A percentile compares a stretch with the other conserved stretches of the same genome.
Evolutionary conservation across 306 rosid genomes (phyloP).

Genomic region (Quercus rubra): DNA sequence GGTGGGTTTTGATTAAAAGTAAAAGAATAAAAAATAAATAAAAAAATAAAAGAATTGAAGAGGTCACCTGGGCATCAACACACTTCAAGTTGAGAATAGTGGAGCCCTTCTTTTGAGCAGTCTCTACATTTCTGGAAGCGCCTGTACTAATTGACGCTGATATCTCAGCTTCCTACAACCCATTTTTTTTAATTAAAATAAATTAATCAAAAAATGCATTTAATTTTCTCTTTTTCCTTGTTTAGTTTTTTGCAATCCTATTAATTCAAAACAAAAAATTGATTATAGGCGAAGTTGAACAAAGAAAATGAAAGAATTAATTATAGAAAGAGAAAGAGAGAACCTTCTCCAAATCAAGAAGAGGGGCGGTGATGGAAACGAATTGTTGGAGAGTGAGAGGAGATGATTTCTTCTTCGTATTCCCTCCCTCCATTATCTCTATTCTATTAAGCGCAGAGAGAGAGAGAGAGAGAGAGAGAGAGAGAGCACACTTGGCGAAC

Average conservation of each 20-base stretch:
- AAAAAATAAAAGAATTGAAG: slow-evolving; percentile 1
- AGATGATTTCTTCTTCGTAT: slow-evolving; percentile 47
- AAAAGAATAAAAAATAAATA: background rate
- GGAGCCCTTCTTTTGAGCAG: slow-evolving; percentile 85
- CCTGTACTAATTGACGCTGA: slow-evolving; percentile 79
- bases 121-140: slow-evolving; percentile 68
- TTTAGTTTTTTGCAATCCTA: too few species aligned
- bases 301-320: background rate
- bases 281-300: background rate
- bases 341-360: slow-evolving; percentile 90
- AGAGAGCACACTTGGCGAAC: too few species aligned
- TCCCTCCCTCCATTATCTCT: slow-evolving; percentile 38
- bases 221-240: too few species aligned
- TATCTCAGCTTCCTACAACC: slow-evolving; percentile 81
- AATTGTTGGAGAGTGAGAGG: slow-evolving; percentile 65
- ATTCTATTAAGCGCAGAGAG: too few species aligned
- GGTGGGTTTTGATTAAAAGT: background rate
- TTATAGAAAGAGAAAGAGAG: background rate
- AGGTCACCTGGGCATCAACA: slow-evolving; percentile 77
- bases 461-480: too few species aligned
- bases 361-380: slow-evolving; percentile 76
- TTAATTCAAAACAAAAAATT: background rate
- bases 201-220: too few species aligned
- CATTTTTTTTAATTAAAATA: too few species aligned
- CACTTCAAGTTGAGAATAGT: slow-evolving; percentile 90